phyloP scores from a whole-genome alignment of 768 basidiomycete genomes.

The Zangia roseola region DNA sequence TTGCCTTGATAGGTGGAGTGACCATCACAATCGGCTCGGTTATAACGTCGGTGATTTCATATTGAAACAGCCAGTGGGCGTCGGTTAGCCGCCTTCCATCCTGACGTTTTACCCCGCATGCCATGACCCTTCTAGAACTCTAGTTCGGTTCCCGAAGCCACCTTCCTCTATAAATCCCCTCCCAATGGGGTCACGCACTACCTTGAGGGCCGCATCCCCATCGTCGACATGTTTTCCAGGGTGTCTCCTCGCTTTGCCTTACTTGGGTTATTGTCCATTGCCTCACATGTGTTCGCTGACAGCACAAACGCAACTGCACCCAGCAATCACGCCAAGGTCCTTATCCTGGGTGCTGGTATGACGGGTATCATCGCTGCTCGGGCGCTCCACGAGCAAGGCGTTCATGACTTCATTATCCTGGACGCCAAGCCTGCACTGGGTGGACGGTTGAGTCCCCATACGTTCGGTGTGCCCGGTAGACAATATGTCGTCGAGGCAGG shows the following conservation, averaged over 20 bases:
- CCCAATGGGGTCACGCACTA: too few relatives aligned
- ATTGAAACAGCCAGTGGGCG: too few relatives aligned
- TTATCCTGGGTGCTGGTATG: constrained; percentile 67
- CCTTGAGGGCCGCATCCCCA: background rate
- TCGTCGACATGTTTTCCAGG: constrained; percentile 13
- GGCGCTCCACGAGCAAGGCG: constrained; percentile 50
- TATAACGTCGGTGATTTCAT: too few relatives aligned
- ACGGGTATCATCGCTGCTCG: constrained; percentile 65
- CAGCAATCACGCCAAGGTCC: constrained; percentile 34
- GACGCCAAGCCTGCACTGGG: constrained; percentile 62
- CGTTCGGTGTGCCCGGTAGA: constrained; percentile 40
- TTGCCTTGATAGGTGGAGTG: too few relatives aligned
- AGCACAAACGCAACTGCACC: background rate
- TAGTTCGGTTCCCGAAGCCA: background rate
- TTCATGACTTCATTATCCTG: constrained; percentile 57
- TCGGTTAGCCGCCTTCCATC: too few relatives aligned
- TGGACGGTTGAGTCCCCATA: constrained; percentile 52
- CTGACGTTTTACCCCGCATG: too few relatives aligned
- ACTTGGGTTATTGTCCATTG: constrained; percentile 1
- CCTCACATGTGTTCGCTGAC: constrained; percentile 4
- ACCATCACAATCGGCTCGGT: too few relatives aligned
- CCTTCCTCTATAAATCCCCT: background rate
- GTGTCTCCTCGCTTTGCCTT: background rate
- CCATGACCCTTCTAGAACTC: background rate
- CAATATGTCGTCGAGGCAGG: constrained; percentile 52